Conservation (phyloP, 2,329 filamentous ascomycete genomes). For the Pyricularia grisea region DNA sequence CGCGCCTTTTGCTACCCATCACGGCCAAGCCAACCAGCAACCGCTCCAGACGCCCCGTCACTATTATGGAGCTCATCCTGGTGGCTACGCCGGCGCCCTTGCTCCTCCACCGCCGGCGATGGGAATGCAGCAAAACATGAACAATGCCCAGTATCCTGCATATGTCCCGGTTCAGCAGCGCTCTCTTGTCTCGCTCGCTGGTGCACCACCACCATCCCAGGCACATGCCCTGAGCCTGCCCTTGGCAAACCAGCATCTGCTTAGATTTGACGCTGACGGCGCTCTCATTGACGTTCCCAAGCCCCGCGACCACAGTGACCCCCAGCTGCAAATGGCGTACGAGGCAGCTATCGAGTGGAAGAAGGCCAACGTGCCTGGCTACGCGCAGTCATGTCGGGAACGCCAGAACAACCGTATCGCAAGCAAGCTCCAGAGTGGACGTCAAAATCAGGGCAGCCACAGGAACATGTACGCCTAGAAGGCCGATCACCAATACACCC, state of each 20-base stretch:
- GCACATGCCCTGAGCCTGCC: not conserved
- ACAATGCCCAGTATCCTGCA: not conserved
- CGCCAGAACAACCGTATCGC: constrained; percentile 26
- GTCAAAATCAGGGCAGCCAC: not conserved
- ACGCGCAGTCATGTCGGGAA: constrained; percentile 34
- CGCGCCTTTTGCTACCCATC: not conserved
- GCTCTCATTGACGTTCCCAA: constrained; percentile 16
- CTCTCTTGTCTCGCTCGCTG: not conserved
- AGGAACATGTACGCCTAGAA: not conserved
- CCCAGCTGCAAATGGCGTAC: constrained; percentile 33
- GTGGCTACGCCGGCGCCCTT: not conserved
- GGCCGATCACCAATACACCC: not conserved
- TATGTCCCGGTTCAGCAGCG: not conserved
- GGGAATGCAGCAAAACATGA: not conserved
- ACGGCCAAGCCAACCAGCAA: not conserved
- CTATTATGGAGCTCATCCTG: not conserved
- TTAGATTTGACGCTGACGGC: constrained; percentile 1
- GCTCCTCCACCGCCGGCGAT: not conserved
- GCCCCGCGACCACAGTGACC: constrained; percentile 26
- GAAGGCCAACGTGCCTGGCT: constrained; percentile 37
- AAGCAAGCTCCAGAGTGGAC: not conserved
- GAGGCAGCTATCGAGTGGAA: constrained; percentile 39
- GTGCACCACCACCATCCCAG: not conserved
- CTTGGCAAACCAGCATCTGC: constrained; percentile 3
- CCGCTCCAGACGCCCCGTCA: not conserved